Percentiles rank a stretch among this genome's conserved stretches.
Conservation (phyloP, 2,329 filamentous ascomycete genomes). For the Fusarium succisae region DNA sequence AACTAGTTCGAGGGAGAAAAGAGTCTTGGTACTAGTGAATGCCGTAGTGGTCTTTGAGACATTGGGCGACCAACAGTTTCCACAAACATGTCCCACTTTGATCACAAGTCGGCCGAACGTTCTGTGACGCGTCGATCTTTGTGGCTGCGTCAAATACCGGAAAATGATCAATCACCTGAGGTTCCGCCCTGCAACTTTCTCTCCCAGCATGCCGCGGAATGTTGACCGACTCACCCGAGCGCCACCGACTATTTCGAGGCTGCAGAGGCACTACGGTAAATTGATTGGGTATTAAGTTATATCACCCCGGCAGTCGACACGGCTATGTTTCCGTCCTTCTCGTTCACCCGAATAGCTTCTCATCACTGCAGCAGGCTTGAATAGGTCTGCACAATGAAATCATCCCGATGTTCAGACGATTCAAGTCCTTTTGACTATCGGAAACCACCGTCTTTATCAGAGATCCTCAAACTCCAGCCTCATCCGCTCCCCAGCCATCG, state of each 20-base stretch:
- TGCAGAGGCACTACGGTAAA: neutral
- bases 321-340: neutral
- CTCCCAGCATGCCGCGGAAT: neutral
- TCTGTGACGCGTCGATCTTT: neutral
- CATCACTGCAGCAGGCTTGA: neutral
- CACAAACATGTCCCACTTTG: neutral
- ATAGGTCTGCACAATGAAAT: neutral
- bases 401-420: neutral
- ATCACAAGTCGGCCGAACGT: neutral
- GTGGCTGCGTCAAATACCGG: neutral
- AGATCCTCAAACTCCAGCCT: neutral
- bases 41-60: neutral
- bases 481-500: neutral
- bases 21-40: neutral
- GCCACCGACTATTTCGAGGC: neutral
- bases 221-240: rapidly evolving
- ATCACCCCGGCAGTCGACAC: neutral
- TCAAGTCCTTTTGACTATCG: neutral
- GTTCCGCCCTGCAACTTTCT: neutral
- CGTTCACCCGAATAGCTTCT: neutral
- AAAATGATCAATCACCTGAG: neutral
- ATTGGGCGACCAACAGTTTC: neutral
- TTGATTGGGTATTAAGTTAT: neutral
- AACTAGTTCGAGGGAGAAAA: neutral
- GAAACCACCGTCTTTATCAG: neutral